These are phyloP conservation scores for Schwanniomyces pseudopolymorphus DNA, from an alignment of 805 yeast genomes.

Conservation along the genomic window DNA sequence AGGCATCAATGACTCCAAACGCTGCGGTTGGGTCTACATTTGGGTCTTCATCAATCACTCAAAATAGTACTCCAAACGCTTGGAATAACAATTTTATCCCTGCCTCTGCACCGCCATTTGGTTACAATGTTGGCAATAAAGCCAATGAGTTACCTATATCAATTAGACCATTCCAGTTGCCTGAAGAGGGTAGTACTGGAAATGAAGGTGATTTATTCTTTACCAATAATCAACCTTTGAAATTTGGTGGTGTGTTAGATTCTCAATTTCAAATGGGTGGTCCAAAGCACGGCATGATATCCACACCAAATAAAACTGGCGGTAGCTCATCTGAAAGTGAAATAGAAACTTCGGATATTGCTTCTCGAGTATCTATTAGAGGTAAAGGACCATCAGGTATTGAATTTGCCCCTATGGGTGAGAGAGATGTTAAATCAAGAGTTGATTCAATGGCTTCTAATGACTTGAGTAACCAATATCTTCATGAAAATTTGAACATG, in stretches of 20 bases:
- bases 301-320: slow-evolving; percentile 3
- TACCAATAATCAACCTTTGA: slow-evolving; percentile 16
- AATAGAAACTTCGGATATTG: slow-evolving; percentile 4
- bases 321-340: slow-evolving; percentile 12
- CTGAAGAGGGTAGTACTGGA: slow-evolving; percentile 14
- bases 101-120: slow-evolving; percentile 37
- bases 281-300: slow-evolving; percentile 4
- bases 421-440: background rate
- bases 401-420: slow-evolving; percentile 2
- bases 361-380: slow-evolving; percentile 1
- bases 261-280: slow-evolving; percentile 7
- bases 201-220: slow-evolving; percentile 1
- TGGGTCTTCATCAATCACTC: slow-evolving; percentile 14
- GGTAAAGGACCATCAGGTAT: slow-evolving; percentile 2
- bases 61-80: slow-evolving; percentile 36
- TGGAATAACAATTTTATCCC: slow-evolving; percentile 35
- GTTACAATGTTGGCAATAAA: slow-evolving; percentile 9
- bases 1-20: slow-evolving; percentile 30
- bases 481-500: slow-evolving; percentile 3
- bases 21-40: slow-evolving; percentile 19
- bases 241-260: slow-evolving; percentile 23
- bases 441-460: background rate
- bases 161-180: slow-evolving; percentile 25
- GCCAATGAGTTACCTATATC: slow-evolving; percentile 10
- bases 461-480: slow-evolving; percentile 1